Base-by-base conservation (phyloP, 768 basidiomycete species). In the Trametes cinnabarina region DNA sequence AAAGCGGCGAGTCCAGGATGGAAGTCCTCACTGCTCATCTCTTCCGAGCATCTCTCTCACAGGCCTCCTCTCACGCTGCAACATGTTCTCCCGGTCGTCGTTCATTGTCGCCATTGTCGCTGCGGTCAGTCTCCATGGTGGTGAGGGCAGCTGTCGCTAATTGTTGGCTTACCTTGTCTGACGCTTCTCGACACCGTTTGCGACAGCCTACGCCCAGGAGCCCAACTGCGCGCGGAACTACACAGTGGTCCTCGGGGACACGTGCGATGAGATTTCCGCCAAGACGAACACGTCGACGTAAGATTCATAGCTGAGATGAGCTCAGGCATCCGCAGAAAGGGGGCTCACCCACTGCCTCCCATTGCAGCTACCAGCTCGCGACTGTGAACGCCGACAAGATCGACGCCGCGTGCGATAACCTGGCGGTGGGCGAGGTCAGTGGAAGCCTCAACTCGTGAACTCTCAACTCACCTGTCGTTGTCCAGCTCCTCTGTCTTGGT, bases 301-400 rank as follows among this genome's bases (percentile, higher is more conserved):
- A 63, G 74, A 19, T 14, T 26, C 44, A n/a, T n/a, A n/a, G n/a
- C n/a, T n/a, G n/a, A n/a, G n/a, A n/a, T n/a, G n/a, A n/a, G n/a
- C n/a, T n/a, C n/a, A n/a, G n/a, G n/a, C n/a, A n/a, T n/a, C n/a
- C n/a, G n/a, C n/a, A n/a, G n/a, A n/a, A n/a, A n/a, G n/a, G 19
- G n/a, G 3, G 32, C 43, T 35, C 32, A 35, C 52, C 25, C 4
- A 1, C n/a, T n/a, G n/a, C 20, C 0, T n/a, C 8, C 6, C 4
- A 14, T 77, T 34, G 47, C 56, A 84, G 82, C 0, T 84, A 76
- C 72, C 87, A 89, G 69, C 79, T 89, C 57, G 78, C 79, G 22
- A 55, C 74, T 37, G 80, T 82, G 59, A 84, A 83, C 69, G 61
- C 65, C 5, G 78, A 71, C 26, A 59, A 67, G 57, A 81, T 87